Percentiles rank a stretch among this genome's conserved stretches.
These are phyloP conservation scores for Phialocephala sp. DNA, from an alignment of 2,329 filamentous ascomycete species.

Conservation along the genomic window DNA sequence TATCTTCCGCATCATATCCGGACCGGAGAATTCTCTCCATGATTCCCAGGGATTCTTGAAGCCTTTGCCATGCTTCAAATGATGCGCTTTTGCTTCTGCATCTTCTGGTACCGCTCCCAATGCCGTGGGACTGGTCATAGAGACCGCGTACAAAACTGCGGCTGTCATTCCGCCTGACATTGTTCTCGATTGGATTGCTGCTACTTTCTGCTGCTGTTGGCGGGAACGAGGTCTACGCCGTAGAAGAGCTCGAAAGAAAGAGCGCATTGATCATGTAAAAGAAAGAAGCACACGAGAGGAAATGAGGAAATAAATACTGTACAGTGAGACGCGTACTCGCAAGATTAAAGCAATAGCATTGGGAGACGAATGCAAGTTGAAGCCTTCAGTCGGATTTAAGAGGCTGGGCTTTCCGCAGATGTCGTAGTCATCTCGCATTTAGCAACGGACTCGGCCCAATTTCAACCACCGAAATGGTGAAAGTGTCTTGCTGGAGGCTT, in stretches of 20 bases:
- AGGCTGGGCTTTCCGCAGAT: neutral
- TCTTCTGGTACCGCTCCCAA: conserved; percentile 40
- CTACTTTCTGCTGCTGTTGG: conserved; percentile 5
- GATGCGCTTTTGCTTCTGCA: conserved; percentile 53
- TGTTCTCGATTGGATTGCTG: conserved; percentile 24
- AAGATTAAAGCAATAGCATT: neutral
- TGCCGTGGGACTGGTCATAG: conserved; percentile 35
- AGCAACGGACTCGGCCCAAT: conserved; percentile 16
- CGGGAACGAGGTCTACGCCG: conserved; percentile 30
- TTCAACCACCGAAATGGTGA: conserved; percentile 4
- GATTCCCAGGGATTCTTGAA: conserved; percentile 64
- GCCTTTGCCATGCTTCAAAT: conserved; percentile 57
- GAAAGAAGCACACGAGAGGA: conserved; percentile 39
- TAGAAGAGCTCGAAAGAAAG: conserved; percentile 46
- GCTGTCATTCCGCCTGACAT: conserved; percentile 35
- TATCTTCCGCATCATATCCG: conserved; percentile 46
- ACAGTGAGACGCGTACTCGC: neutral
- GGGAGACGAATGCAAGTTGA: conserved; percentile 12
- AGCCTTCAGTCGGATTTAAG: conserved; percentile 15
- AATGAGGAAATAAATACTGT: conserved; percentile 7
- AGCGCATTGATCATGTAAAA: conserved; percentile 52
- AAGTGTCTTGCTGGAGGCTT: neutral
- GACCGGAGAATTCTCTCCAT: conserved; percentile 47
- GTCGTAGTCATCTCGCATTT: conserved; percentile 1
- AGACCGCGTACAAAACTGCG: conserved; percentile 35